Evolutionary conservation across 2,329 filamentous ascomycete species (phyloP).

Genomic region (Colletotrichum sp.): DNA sequence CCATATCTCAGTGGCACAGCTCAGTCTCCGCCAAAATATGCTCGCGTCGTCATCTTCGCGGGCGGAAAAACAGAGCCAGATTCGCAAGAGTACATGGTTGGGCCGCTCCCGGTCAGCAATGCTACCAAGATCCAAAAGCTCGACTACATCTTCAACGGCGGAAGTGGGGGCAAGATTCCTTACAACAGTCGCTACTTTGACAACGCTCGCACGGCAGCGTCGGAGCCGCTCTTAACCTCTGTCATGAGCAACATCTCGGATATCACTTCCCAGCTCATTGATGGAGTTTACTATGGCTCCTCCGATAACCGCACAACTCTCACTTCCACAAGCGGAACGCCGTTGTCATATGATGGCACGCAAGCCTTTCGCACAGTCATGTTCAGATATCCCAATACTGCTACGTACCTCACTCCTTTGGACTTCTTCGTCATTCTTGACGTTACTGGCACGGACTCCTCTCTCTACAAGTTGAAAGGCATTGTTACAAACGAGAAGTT

Average conservation of each 20-base stretch:
- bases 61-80: slow-evolving; percentile 45
- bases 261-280: slow-evolving; percentile 45
- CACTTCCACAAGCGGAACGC: slow-evolving; percentile 37
- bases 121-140: slow-evolving; percentile 42
- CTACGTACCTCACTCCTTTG: slow-evolving; percentile 44
- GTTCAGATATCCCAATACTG: slow-evolving; percentile 44
- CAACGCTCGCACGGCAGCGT: slow-evolving; percentile 30
- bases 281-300: slow-evolving; percentile 36
- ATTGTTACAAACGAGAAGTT: slow-evolving; percentile 46
- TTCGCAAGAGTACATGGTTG: slow-evolving; percentile 54
- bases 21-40: slow-evolving; percentile 43
- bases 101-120: slow-evolving; percentile 47
- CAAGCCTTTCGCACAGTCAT: slow-evolving; percentile 43
- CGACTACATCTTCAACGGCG: slow-evolving; percentile 49
- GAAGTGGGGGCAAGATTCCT: slow-evolving; percentile 38
- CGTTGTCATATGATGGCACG: slow-evolving; percentile 43
- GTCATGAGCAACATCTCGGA: slow-evolving; percentile 50
- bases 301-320: slow-evolving; percentile 32
- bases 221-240: slow-evolving; percentile 38
- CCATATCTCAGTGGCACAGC: slow-evolving; percentile 44
- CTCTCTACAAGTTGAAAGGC: slow-evolving; percentile 44
- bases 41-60: slow-evolving; percentile 50
- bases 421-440: slow-evolving; percentile 51
- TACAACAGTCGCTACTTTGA: slow-evolving; percentile 40
- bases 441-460: slow-evolving; percentile 46